phyloP scores from a whole-genome alignment of 2,329 filamentous ascomycete species.

The Ceratocystis destructans region DNA sequence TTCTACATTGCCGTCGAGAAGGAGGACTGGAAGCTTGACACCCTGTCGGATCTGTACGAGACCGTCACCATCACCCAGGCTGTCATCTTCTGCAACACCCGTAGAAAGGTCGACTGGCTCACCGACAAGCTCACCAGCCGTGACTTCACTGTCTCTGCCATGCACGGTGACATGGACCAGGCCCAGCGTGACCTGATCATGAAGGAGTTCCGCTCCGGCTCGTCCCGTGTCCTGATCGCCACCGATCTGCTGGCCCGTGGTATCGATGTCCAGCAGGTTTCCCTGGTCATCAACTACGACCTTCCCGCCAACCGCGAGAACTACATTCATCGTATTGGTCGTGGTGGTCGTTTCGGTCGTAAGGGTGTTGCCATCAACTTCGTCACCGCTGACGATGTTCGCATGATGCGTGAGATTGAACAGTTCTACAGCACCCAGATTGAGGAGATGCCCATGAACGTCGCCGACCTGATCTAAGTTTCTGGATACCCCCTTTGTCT shows the following conservation, averaged over 20 bases:
- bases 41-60: slow-evolving; percentile 96
- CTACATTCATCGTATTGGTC: slow-evolving; percentile 99
- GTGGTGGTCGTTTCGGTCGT: slow-evolving; percentile 97
- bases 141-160: slow-evolving; percentile 98
- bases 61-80: slow-evolving; percentile 98
- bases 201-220: slow-evolving; percentile 99
- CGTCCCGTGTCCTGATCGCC: slow-evolving; percentile 95
- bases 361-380: slow-evolving; percentile 99
- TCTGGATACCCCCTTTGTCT: slow-evolving; percentile 15
- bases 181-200: slow-evolving; percentile 96
- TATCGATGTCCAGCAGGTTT: slow-evolving; percentile 99
- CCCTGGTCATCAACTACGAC: slow-evolving; percentile 99
- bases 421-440: slow-evolving; percentile 99
- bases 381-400: slow-evolving; percentile 95
- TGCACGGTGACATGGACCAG: slow-evolving; percentile 99
- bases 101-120: slow-evolving; percentile 99
- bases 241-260: slow-evolving; percentile 96
- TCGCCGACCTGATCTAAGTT: slow-evolving; percentile 58
- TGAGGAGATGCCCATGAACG: slow-evolving; percentile 99
- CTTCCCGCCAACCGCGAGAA: slow-evolving; percentile 98
- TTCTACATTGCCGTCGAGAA: slow-evolving; percentile 99
- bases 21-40: slow-evolving; percentile 99
- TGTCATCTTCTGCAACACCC: slow-evolving; percentile 99
- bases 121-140: slow-evolving; percentile 97
- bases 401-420: slow-evolving; percentile 99